These are phyloP conservation scores for Nepenthes alata DNA, from an alignment of 179 eudicot genomes.

Conservation along the genomic window DNA sequence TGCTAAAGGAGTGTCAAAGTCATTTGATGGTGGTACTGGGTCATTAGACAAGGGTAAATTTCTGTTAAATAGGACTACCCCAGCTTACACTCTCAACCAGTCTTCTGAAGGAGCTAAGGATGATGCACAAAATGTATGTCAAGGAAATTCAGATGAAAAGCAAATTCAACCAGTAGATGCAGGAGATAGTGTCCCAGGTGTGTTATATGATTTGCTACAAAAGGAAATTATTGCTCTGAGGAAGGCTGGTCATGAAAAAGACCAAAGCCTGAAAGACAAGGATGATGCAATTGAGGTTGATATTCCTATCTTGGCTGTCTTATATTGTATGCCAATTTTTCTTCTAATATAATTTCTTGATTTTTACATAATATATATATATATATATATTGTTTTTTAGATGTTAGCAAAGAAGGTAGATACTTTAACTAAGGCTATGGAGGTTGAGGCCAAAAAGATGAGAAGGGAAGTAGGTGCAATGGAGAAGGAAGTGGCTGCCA, in stretches of 20 bases:
- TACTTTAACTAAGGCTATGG: conserved; percentile 95
- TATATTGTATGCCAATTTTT: neutral
- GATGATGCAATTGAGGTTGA: conserved; percentile 95
- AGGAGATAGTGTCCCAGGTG: conserved; percentile 74
- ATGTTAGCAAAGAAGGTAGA: conserved; percentile 93
- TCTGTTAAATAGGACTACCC: conserved; percentile 45
- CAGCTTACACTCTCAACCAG: conserved; percentile 36
- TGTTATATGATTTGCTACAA: conserved; percentile 77
- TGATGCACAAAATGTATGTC: conserved; percentile 34
- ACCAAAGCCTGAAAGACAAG: conserved; percentile 94
- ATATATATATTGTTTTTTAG: conserved; percentile 20
- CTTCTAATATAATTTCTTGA: conserved; percentile 3
- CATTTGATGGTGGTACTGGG: conserved; percentile 92
- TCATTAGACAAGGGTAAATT: conserved; percentile 69
- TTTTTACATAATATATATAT: too few relatives aligned
- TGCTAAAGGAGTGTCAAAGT: conserved; percentile 94
- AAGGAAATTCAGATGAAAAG: conserved; percentile 58
- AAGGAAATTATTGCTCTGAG: conserved; percentile 84
- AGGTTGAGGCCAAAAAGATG: conserved; percentile 98
- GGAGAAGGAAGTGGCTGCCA: conserved; percentile 97
- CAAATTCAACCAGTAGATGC: conserved; percentile 24
- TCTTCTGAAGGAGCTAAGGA: conserved; percentile 38
- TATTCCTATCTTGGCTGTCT: conserved; percentile 5
- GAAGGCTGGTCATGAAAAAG: conserved; percentile 85
- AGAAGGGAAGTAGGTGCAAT: conserved; percentile 94